Evolutionary conservation across 768 basidiomycete species (phyloP), one percentile per base, ranked within the genome.

Genomic region (Royoungia palumana): DNA sequence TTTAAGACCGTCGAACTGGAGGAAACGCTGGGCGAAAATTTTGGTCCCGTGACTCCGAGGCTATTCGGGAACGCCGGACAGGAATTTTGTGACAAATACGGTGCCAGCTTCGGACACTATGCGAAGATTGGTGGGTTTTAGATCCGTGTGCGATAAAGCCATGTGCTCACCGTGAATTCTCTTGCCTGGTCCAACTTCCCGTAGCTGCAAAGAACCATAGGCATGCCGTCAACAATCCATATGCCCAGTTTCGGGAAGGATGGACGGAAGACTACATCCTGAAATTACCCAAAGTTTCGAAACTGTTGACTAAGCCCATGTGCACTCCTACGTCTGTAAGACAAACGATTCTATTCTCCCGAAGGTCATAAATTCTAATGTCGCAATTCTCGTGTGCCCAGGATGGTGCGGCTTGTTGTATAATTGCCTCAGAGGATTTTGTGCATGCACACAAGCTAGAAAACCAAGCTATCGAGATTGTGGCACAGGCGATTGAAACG

Each of bases 401-500:
- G 85, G 84, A 87, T 55, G 83, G 83, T 17, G 84, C 86, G 22
- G 84, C 85, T 4, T 83, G 82, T 58, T 86, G 84, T 50, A 75
- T 92, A 49, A 73, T 92, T 20, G 87, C 83, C 14, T 87, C 86
- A 0, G 89, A 90, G 63, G 78, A 76, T 28, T 91, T 91, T 57
- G 86, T 91, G 6, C 83, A 78, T 40, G 64, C 69, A 4, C 82
- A 89, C 59, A 70, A 72, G 19, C 78, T 90, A 9, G 83, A 89
- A 68, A 91, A 90, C 59, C 89, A 92, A 60, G 88, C 87, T 8
- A 87, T 90, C 47, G 89, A 92, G 61, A 82, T 93, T 35, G 81
- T 86, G 19, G 76, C 81, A 0, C 77, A 78, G 51, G 75, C 73
- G 2, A 66, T 90, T 34, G 70, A 73, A 22, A 92, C 89, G 0